These are phyloP conservation scores for Rhizopogon salebrosus DNA, from an alignment of 768 basidiomycete species.

Conservation along the genomic window DNA sequence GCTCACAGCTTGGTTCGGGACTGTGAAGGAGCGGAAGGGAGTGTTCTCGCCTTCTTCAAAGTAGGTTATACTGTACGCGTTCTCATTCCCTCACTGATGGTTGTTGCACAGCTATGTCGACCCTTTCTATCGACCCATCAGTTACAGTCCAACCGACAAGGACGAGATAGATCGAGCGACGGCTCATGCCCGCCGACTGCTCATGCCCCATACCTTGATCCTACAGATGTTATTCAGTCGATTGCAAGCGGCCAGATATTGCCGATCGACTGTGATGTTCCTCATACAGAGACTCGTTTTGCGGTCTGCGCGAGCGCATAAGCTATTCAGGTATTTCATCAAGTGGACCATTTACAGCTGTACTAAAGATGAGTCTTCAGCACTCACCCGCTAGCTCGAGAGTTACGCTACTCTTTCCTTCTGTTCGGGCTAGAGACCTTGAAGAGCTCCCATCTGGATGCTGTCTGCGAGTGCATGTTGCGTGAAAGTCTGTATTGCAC, in stretches of 20 bases:
- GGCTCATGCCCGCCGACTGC: conserved; percentile 63
- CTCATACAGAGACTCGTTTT: conserved; percentile 81
- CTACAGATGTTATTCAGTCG: conserved; percentile 88
- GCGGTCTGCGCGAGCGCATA: conserved; percentile 68
- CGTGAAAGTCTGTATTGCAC: conserved; percentile 73
- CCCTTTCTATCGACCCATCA: conserved; percentile 81
- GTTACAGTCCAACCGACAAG: conserved; percentile 89
- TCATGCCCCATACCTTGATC: conserved; percentile 80
- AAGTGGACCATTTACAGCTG: background rate
- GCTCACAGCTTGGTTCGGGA: conserved; percentile 80
- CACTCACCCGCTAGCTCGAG: conserved; percentile 87
- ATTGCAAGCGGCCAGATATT: conserved; percentile 90
- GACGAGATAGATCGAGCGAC: conserved; percentile 71
- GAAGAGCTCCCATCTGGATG: conserved; percentile 82
- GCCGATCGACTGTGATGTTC: conserved; percentile 77
- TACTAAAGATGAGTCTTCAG: conserved; percentile 36
- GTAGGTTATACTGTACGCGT: conserved; percentile 42
- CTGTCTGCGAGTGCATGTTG: conserved; percentile 69
- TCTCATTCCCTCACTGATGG: conserved; percentile 1
- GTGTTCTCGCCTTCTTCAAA: conserved; percentile 79
- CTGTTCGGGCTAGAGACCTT: conserved; percentile 91
- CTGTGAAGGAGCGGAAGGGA: conserved; percentile 72
- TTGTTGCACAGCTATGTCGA: conserved; percentile 62
- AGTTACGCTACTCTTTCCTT: conserved; percentile 85
- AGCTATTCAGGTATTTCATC: conserved; percentile 60